Percentiles rank a stretch among this genome's conserved stretches.
These are phyloP conservation scores for Turritis glabra DNA, from an alignment of 345 rosid species.

Conservation along the genomic window DNA sequence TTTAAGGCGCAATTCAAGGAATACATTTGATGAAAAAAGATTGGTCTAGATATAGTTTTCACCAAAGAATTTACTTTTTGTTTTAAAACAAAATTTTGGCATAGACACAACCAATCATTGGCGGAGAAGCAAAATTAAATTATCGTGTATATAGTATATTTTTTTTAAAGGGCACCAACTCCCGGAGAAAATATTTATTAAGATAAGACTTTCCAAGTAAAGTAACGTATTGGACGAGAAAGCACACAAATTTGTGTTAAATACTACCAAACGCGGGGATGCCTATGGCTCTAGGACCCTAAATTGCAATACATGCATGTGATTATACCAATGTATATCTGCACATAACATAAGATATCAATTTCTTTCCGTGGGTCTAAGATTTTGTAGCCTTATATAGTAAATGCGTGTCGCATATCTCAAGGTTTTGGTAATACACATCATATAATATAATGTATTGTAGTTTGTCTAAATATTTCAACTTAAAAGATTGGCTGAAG, in stretches of 20 bases:
- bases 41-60: conserved; percentile 2
- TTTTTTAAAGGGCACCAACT: conserved; percentile 7
- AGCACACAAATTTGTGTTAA: background rate
- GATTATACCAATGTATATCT: conserved; percentile 13
- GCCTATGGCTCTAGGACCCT: conserved; percentile 11
- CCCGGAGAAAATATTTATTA: background rate
- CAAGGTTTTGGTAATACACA: conserved; percentile 17
- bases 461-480: background rate
- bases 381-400: conserved; percentile 35
- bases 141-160: background rate
- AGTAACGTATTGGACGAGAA: conserved; percentile 33
- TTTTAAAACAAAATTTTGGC: background rate
- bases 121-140: background rate
- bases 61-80: background rate
- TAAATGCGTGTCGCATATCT: conserved; percentile 17
- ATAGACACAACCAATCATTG: conserved; percentile 22
- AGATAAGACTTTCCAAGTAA: conserved; percentile 31
- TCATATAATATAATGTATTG: background rate
- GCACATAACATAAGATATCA: conserved; percentile 26
- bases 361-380: conserved; percentile 35
- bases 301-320: conserved; percentile 22
- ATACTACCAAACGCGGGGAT: conserved; percentile 22
- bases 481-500: background rate
- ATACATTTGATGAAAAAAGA: background rate
- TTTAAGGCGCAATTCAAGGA: conserved; percentile 62